Percentiles rank a stretch among this genome's conserved stretches.
These are phyloP conservation scores for Crucihimalaya himalaica DNA, from an alignment of 345 rosid species.

Conservation along the genomic window DNA sequence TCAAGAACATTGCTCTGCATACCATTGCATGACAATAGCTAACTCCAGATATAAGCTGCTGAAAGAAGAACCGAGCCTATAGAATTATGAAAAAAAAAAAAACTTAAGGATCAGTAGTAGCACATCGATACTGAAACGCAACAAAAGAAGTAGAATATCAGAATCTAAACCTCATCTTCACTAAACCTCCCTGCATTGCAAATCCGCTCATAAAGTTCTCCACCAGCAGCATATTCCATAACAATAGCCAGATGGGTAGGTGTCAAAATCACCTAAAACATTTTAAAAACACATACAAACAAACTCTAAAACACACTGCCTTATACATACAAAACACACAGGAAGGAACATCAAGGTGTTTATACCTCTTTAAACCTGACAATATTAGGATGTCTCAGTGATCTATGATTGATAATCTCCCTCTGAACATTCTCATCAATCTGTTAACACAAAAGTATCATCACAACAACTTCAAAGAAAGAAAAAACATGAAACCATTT, in stretches of 20 bases:
- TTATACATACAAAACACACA: not conserved
- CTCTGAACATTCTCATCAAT: constrained; percentile 74
- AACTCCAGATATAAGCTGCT: constrained; percentile 95
- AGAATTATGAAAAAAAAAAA: not conserved
- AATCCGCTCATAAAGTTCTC: constrained; percentile 89
- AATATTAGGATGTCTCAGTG: constrained; percentile 69
- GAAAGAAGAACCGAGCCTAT: constrained; percentile 97
- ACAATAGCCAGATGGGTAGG: constrained; percentile 95
- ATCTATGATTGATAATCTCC: constrained; percentile 78
- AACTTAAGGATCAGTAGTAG: constrained; percentile 17
- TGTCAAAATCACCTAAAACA: constrained; percentile 73
- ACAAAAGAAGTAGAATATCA: not conserved
- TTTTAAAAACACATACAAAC: not conserved
- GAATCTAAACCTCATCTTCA: constrained; percentile 75
- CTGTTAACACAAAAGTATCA: constrained; percentile 36
- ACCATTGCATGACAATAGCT: constrained; percentile 98
- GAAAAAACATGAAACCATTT: not conserved
- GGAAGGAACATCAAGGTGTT: not conserved
- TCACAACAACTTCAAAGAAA: not conserved
- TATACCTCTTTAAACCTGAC: constrained; percentile 66
- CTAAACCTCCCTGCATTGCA: constrained; percentile 84
- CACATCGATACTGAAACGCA: not conserved
- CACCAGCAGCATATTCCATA: constrained; percentile 97
- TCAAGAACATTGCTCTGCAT: constrained; percentile 22
- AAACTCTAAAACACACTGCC: not conserved